Evolutionary conservation across 2,329 filamentous ascomycete genomes (phyloP).

Genomic region (Fusarium beomiforme): DNA sequence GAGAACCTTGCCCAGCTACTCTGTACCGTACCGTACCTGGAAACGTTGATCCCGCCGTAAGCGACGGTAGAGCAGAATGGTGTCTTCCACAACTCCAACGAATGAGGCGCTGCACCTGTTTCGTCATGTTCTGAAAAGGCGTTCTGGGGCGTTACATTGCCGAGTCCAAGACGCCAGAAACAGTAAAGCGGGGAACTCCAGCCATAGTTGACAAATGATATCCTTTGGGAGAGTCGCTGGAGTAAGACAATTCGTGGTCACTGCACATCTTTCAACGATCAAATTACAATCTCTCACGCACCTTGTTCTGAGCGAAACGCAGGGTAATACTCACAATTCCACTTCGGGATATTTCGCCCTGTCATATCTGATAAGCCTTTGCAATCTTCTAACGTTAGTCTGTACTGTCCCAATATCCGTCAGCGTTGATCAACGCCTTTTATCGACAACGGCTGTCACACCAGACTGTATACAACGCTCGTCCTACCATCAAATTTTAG

Average conservation of each 20-base stretch:
- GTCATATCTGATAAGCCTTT: slow-evolving; percentile 23
- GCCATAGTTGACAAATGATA: slow-evolving; percentile 1
- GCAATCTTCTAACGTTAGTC: neutral
- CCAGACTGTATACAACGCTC: slow-evolving; percentile 4
- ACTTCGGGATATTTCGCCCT: neutral
- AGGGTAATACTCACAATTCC: slow-evolving; percentile 10
- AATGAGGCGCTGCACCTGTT: slow-evolving; percentile 22
- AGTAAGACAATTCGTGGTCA: neutral
- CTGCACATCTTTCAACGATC: neutral
- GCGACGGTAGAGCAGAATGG: slow-evolving; percentile 32
- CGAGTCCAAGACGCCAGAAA: neutral
- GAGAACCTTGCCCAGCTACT: neutral
- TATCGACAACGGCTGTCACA: slow-evolving; percentile 10
- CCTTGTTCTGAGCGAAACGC: neutral
- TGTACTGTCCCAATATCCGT: neutral
- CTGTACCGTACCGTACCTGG: slow-evolving; percentile 16
- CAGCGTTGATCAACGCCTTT: slow-evolving; percentile 1
- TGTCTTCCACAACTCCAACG: slow-evolving; percentile 6
- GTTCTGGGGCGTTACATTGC: slow-evolving; percentile 24
- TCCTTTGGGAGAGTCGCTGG: neutral
- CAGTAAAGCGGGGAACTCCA: slow-evolving; percentile 6
- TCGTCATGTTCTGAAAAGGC: slow-evolving; percentile 35
- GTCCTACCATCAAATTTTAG: neutral
- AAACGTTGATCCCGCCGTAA: slow-evolving; percentile 42
- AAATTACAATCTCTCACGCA: neutral